These are phyloP conservation scores for Venturia carpophila DNA, from an alignment of 2,329 filamentous ascomycete genomes.

Conservation along the genomic window DNA sequence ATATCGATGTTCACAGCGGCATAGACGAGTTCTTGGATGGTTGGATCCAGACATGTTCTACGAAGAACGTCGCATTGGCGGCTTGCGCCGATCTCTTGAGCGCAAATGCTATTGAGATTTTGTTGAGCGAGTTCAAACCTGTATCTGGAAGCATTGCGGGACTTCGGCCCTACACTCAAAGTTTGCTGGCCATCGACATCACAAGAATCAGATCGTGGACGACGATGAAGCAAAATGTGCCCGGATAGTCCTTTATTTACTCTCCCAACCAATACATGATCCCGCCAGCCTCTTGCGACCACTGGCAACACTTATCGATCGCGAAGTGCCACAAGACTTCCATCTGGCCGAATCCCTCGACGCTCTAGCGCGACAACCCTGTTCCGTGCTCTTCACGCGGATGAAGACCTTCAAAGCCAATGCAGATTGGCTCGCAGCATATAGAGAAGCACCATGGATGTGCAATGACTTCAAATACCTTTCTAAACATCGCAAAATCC, in stretches of 20 bases:
- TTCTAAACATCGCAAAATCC: not conserved
- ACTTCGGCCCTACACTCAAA: conserved; percentile 26
- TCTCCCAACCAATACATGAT: conserved; percentile 23
- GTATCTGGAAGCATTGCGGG: conserved; percentile 23
- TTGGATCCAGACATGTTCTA: conserved; percentile 22
- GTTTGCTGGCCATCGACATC: conserved; percentile 27
- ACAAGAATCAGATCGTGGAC: conserved; percentile 24
- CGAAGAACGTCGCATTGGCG: conserved; percentile 27
- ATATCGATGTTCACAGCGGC: conserved; percentile 23
- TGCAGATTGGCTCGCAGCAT: conserved; percentile 27
- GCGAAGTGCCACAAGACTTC: conserved; percentile 21
- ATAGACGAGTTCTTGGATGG: conserved; percentile 23
- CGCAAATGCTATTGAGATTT: not conserved
- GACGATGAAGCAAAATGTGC: conserved; percentile 28
- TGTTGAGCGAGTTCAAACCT: not conserved
- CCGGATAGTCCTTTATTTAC: conserved; percentile 20
- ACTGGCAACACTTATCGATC: conserved; percentile 21
- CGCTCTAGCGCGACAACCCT: conserved; percentile 23
- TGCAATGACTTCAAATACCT: conserved; percentile 14
- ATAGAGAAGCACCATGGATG: conserved; percentile 19
- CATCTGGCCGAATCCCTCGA: conserved; percentile 23
- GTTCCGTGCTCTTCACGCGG: conserved; percentile 23
- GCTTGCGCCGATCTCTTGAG: conserved; percentile 28
- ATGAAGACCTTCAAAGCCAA: conserved; percentile 26
- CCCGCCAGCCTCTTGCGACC: conserved; percentile 23